A percentile compares a stretch with the other conserved stretches of the same genome.
Conservation (phyloP, 139 green algal genomes). For the Haematococcus lacustris region DNA sequence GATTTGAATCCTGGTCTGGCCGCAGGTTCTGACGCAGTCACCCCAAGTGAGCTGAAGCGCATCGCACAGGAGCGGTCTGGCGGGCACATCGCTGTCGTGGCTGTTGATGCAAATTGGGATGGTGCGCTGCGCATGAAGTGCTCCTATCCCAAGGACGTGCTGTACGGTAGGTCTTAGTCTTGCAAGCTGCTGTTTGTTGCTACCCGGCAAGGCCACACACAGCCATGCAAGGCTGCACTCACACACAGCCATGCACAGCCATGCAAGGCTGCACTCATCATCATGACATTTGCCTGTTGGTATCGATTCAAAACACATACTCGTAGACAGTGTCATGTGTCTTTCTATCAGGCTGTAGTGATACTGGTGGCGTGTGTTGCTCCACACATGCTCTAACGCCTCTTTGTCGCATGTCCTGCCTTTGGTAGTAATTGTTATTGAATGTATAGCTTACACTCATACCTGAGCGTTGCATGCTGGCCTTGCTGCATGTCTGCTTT, state of each 20-base stretch:
- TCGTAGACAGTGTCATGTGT: not conserved
- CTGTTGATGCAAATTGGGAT: constrained; percentile 27
- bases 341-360: no score
- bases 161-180: not conserved
- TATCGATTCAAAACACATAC: not conserved
- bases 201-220: not conserved
- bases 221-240: not conserved
- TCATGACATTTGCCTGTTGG: not conserved
- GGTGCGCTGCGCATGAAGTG: constrained; percentile 23
- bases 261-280: no score
- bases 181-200: not conserved
- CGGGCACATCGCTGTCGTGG: constrained; percentile 21
- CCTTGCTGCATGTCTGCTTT: not conserved
- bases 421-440: no score
- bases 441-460: not conserved
- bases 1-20: no score
- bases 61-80: constrained; percentile 13
- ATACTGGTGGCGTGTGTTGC: no score
- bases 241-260: not conserved
- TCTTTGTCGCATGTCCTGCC: no score
- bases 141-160: constrained; percentile 8
- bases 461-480: no score
- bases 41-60: constrained; percentile 14
- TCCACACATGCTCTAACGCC: no score
- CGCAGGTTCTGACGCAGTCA: constrained; percentile 17